These are phyloP conservation scores for Yarrowia bubula DNA, from an alignment of 805 yeast genomes.

Conservation along the genomic window DNA sequence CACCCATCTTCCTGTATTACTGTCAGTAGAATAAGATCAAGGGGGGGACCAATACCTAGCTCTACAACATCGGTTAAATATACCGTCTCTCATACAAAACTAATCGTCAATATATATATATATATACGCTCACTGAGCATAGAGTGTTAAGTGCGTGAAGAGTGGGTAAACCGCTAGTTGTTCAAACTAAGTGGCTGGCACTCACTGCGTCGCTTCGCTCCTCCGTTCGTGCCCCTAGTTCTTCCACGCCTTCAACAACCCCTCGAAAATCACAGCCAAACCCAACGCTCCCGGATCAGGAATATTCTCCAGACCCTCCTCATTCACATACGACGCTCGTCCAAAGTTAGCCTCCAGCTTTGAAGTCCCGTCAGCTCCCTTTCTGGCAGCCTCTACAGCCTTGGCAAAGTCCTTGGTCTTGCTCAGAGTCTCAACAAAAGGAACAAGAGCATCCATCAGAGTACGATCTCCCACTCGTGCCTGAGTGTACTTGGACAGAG, in stretches of 20 bases:
- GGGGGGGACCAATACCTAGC: no score
- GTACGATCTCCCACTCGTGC: slow-evolving; percentile 91
- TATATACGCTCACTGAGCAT: no score
- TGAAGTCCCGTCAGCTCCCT: slow-evolving; percentile 76
- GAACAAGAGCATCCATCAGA: slow-evolving; percentile 82
- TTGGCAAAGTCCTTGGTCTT: slow-evolving; percentile 50
- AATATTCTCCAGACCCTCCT: slow-evolving; percentile 42
- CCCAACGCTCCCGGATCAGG: slow-evolving; percentile 98
- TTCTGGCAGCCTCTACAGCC: slow-evolving; percentile 66
- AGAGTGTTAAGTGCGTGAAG: no score
- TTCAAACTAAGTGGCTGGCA: no score
- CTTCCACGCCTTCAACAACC: slow-evolving; percentile 34
- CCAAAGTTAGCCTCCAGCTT: slow-evolving; percentile 83
- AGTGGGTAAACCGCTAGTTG: no score
- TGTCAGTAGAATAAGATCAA: no score
- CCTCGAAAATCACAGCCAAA: slow-evolving; percentile 57
- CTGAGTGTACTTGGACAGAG: slow-evolving; percentile 79
- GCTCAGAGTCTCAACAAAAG: slow-evolving; percentile 67
- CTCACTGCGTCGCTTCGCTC: not conserved
- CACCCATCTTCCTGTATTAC: no score
- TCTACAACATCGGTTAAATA: no score
- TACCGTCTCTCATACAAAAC: no score
- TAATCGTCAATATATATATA: no score
- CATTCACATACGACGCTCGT: slow-evolving; percentile 82
- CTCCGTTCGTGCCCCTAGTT: not conserved